Evolutionary conservation across 2,329 filamentous ascomycete genomes (phyloP), one percentile per base, ranked within the genome.

Genomic region (Fusarium sp.): DNA sequence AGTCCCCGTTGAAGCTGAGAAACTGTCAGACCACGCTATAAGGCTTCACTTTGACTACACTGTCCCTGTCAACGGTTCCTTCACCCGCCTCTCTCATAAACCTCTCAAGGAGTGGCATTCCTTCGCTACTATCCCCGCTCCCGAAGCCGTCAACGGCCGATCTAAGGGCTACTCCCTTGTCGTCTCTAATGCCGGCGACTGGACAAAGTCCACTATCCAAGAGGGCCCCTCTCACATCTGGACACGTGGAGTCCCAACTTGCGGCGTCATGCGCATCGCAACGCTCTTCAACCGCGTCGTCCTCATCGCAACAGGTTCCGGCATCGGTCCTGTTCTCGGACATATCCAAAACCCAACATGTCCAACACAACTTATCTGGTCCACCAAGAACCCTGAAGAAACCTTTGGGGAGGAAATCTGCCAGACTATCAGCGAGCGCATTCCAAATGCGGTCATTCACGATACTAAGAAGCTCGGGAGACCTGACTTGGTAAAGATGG

Each of bases 171-270:
- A 92, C 81, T 93, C 91, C 0, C 85, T 92, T 33, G 83, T 94
- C 48, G 87, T 94, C 36, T 93, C 91, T 45, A 92, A 91, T 74
- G 92, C 92, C 4, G 93, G 93, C 17, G 92, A 94, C 83, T 95
- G 92, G 92, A 95, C 93, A 0, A 84, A 84, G 35, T 84, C 86
- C n/a, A 87, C 89, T 39, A 94, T 95, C 80, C 82, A 87, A 54
- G 84, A 87, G 45, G 88, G 89, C 1, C 91, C 91, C 2, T 86
- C 84, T 0, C 82, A 88, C 41, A 83, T 94, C 47, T 94, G 91
- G 90, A 89, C 91, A 9, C 89, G 91, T 24, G 92, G 92, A 5
- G 85, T 91, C 0, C 91, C 92, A 3, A 87, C 90, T 1, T 90
- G 87, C 55, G 92, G 92, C 39, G 91, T 94, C 17, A 87, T 93